Base-by-base conservation (phyloP, 306 rosid genomes). In the Erythrophleum fordii region DNA sequence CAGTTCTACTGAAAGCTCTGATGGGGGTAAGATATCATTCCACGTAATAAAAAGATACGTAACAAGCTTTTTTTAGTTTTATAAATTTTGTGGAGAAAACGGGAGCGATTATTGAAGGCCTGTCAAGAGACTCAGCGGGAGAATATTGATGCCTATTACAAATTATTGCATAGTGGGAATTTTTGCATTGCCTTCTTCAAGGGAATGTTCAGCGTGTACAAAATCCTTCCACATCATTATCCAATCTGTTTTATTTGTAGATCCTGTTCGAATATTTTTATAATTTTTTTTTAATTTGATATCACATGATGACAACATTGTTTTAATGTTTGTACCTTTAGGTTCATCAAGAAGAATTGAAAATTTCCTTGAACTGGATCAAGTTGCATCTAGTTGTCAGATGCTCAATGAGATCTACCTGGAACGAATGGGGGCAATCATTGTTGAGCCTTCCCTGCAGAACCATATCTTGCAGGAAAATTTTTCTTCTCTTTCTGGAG, bases 321-420 rank as follows among this genome's bases (percentile, higher is more conserved):
- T 70, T 77, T 28, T 70, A 35, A 39, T 71, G 73, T 77, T 78
- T 75, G 64, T 52, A 51, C 70, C 77, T 59, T 79, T 81, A 94
- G 96, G 97, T 78, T 92, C 98, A 35, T 94, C 97, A 78, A 92
- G 98, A 86, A 92, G 98, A 86, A 90, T 81, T 75, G 98, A 92
- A 75, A 90, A 87, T 89, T 79, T 89, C 39, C 79, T 91, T 41
- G 97, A 94, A 82, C 82, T 94, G 31, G 96, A 92, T 80, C 98
- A 90, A 69, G 81, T 90, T 76, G 79, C 87, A 69, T 77, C 90
- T 37, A 75, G 77, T 73, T 88, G 60, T 56, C 94, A 83, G 77
- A 82, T 83, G 71, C 75, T 85, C 64, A 85, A 84, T 78, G 89
- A 88, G 61, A 79, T 85, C 68, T 86, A 85, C 80, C 75, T 45